Base-by-base conservation (phyloP, 2,329 filamentous ascomycete genomes). In the Monosporascus sp. region DNA sequence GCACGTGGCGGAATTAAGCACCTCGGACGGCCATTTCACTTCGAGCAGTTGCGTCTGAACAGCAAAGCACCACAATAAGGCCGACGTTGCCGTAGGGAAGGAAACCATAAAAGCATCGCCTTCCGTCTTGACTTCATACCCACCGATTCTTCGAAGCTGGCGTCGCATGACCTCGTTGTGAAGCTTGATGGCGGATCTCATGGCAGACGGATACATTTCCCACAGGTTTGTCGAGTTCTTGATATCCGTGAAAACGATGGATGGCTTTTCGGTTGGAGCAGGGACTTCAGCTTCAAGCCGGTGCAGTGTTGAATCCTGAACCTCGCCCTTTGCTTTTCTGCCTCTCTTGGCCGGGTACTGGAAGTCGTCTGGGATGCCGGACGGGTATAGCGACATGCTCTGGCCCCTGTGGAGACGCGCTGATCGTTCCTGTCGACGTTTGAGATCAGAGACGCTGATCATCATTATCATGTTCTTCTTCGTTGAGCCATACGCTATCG, bases 391-490 rank as follows among this genome's bases (percentile, higher is more conserved):
- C 15, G 89, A 90, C 80, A 95, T 87, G 73, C 89, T 95, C 64
- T 91, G 85, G 41, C 89, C 90, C 52, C 90, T 82, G 69, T 88
- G 79, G 56, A 82, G 73, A 75, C 72, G 86, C 70, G 66, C 65
- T 50, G 87, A 88, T 58, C 88, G 83, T 67, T 95, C 89, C 53
- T 80, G 76, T 57, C 90, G 84, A 67, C 89, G 89, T 73, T 96
- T 93, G 51, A 99, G 76, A 66, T 97, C 92, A 52, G 88, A 87
- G 38, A 99, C 88, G 52, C 92, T 93, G 51, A 99, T 86, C 77
- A 99, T 90, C 93, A 97, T 97, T 45, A 99, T 90, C 92, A 97
- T 97, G 58, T 97, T 89, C 74, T 99, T 99, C 66, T 87, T 88
- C 1, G 86, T 92, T 14, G 93, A 90, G 50, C 94, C 94, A 68